Evolutionary conservation across 2,329 filamentous ascomycete genomes (phyloP).

Genomic region (Macrophomina phaseolina): DNA sequence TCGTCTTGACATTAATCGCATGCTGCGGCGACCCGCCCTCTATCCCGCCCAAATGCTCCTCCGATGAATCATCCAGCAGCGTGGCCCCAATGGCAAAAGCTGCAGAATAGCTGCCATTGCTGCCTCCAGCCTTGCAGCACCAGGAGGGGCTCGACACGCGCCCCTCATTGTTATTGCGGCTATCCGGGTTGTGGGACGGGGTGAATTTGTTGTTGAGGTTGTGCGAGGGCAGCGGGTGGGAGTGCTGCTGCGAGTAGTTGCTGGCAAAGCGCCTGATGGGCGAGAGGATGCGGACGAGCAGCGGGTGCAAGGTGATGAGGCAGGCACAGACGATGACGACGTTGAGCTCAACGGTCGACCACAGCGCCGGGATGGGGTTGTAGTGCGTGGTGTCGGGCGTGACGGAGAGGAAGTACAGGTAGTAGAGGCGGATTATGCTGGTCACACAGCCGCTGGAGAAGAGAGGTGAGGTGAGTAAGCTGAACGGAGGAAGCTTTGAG

Average conservation of each 20-base stretch:
- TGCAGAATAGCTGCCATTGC: background rate
- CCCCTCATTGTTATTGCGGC: no score
- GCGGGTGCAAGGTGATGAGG: slow-evolving; percentile 38
- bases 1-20: background rate
- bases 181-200: background rate
- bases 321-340: slow-evolving; percentile 39
- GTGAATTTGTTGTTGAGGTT: background rate
- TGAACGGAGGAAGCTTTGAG: background rate
- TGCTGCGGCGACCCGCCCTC: no score
- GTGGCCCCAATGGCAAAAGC: background rate
- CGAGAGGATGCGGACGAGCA: slow-evolving; percentile 31
- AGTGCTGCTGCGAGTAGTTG: background rate
- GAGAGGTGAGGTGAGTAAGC: background rate
- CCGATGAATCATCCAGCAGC: background rate
- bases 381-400: slow-evolving; percentile 37
- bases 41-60: background rate
- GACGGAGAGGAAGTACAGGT: slow-evolving; percentile 34
- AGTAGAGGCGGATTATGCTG: slow-evolving; percentile 32
- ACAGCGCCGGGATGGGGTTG: slow-evolving; percentile 37
- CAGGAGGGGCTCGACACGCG: background rate
- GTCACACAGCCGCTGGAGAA: slow-evolving; percentile 32
- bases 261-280: background rate
- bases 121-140: background rate
- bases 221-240: background rate
- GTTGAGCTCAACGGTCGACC: slow-evolving; percentile 38